A percentile compares a stretch with the other conserved stretches of the same genome.
Conservation (phyloP, 129 eudicot species). For the Chrysanthemum makinoi region DNA sequence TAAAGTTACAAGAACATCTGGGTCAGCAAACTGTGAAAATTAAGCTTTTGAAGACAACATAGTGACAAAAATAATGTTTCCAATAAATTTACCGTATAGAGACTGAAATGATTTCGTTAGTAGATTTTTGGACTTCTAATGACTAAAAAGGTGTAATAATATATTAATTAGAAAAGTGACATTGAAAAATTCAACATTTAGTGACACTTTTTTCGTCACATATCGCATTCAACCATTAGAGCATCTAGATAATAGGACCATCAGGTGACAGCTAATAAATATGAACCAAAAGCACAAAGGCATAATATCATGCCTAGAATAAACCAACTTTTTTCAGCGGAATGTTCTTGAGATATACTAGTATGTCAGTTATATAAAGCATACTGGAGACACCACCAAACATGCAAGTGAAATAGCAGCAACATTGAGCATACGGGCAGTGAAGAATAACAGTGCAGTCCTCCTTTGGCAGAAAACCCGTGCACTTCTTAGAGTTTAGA, state of each 20-base stretch:
- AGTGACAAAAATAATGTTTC: too few species aligned
- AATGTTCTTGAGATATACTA: conserved; percentile 44
- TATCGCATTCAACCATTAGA: background rate
- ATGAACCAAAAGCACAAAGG: conserved; percentile 38
- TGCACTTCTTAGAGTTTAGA: conserved; percentile 7
- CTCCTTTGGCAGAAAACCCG: conserved; percentile 52
- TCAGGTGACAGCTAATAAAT: conserved; percentile 25
- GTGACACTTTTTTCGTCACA: too few species aligned
- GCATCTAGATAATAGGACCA: conserved; percentile 27
- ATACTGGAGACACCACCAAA: conserved; percentile 10
- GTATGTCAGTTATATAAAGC: conserved; percentile 26
- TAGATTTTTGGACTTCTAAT: too few species aligned
- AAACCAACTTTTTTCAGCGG: conserved; percentile 34
- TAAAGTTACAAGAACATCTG: too few species aligned
- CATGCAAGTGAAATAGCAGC: background rate
- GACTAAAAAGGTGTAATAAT: too few species aligned
- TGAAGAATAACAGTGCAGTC: conserved; percentile 50
- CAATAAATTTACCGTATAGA: too few species aligned
- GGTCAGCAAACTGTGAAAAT: too few species aligned
- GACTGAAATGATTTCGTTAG: too few species aligned
- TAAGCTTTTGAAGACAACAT: too few species aligned
- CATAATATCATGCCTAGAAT: conserved; percentile 36
- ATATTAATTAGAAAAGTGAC: too few species aligned
- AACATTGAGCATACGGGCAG: conserved; percentile 11
- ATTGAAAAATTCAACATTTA: too few species aligned